These are phyloP conservation scores for Syzygium jambos DNA, from an alignment of 345 rosid genomes.

Conservation along the genomic window DNA sequence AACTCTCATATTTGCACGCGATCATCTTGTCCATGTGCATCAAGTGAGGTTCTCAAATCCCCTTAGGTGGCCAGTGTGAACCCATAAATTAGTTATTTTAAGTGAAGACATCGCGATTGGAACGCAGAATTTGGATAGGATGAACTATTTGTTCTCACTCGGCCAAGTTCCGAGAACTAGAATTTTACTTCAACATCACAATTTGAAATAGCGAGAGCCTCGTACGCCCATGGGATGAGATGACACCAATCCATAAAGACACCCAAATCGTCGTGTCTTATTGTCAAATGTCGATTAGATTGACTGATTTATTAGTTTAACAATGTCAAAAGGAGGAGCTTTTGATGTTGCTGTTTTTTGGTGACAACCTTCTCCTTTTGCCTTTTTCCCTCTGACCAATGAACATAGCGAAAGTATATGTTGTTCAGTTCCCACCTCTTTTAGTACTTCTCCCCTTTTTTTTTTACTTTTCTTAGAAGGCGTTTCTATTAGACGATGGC, in stretches of 20 bases:
- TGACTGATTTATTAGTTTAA: not conserved
- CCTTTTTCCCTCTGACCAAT: not conserved
- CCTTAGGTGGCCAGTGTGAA: not conserved
- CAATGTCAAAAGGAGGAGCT: not conserved
- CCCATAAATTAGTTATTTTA: not conserved
- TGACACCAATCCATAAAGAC: not conserved
- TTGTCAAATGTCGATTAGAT: not conserved
- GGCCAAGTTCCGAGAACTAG: not conserved
- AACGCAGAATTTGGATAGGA: not conserved
- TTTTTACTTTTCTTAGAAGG: not conserved
- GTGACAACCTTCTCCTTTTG: not conserved
- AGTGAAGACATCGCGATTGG: not conserved
- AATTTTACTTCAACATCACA: not conserved
- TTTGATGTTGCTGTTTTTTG: not conserved
- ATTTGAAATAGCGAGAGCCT: not conserved
- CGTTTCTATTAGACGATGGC: not conserved
- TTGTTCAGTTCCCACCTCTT: not conserved
- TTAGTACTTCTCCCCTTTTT: not conserved
- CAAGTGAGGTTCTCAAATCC: not conserved
- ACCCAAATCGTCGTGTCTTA: not conserved
- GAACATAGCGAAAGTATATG: not conserved
- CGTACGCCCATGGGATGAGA: not conserved
- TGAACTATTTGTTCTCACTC: not conserved
- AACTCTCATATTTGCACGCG: not conserved
- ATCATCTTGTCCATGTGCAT: not conserved